Base-by-base conservation (phyloP, 164 flowering plant genomes). In the Liquidambar formosana region DNA sequence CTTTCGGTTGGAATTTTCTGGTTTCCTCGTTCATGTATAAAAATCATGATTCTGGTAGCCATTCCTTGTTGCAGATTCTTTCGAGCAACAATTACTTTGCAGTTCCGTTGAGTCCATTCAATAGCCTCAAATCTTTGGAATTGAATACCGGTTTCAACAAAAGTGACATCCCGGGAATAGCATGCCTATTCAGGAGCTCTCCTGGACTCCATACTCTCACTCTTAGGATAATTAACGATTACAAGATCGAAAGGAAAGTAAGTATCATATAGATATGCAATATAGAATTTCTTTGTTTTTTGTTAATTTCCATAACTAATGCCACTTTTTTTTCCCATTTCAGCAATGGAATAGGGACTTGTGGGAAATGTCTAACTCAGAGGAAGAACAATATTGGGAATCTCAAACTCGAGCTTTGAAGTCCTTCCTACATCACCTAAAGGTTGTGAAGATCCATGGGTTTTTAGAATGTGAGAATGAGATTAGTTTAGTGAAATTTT, bases 341-440 rank as follows among this genome's bases (percentile, higher is more conserved):
- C 76, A 85, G 86, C 69, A 74, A 71, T 77, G 79, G 81, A 73
- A 72, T 65, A 72, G 67, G 66, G 81, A 80, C 33, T 49, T 80
- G 49, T 84, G 87, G 87, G 82, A 80, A 21, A 41, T 57, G 67
- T 61, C 78, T 5, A 61, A 22, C 66, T 67, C 79, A 0, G 77
- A 66, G 41, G 80, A 79, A 57, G 85, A 84, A 45, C 69, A 77
- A 57, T 81, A 63, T 46, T 83, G 88, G 90, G 85, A 84, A 57
- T 73, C 82, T 28, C 80, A 82, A 65, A 71, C 69, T 0, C 63
- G 71, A 48, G 44, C 68, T 10, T 45, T 84, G 77, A 74, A 74
- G 54, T 71, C 83, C 8, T 86, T 86, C 47, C 75, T 86, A 9
- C 66, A 72, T 16, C 67, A 79, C 58, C 70, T 86, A 19, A 79